Evolutionary conservation across 139 green algal genomes (phyloP).

Genomic region (Chlamydomonas sp.): DNA sequence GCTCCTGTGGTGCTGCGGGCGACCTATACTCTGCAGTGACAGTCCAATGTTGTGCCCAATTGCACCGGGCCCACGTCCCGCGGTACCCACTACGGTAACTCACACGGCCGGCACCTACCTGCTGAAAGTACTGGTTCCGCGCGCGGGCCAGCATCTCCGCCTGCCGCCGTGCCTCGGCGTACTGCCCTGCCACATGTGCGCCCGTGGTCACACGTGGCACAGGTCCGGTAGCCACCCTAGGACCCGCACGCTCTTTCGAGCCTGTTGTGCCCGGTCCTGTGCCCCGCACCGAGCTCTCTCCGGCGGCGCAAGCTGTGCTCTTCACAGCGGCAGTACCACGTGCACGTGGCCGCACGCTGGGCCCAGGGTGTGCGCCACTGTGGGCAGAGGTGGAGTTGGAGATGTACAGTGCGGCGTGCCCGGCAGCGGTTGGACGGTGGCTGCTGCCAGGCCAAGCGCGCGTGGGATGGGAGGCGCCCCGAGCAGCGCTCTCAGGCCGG

Average conservation of each 20-base stretch:
- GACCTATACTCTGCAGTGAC: background rate
- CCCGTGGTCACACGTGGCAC: constrained; percentile 69
- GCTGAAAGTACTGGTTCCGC: constrained; percentile 79
- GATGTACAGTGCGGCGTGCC: too few species aligned
- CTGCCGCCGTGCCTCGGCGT: constrained; percentile 55
- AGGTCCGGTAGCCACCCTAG: background rate
- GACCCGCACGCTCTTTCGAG: background rate
- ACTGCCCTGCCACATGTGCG: constrained; percentile 59
- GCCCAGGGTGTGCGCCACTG: too few species aligned
- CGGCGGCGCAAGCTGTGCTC: background rate
- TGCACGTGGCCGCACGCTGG: too few species aligned
- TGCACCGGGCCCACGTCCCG: too few species aligned
- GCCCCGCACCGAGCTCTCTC: too few species aligned
- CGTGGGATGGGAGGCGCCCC: background rate
- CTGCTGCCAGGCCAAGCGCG: too few species aligned
- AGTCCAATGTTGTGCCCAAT: too few species aligned
- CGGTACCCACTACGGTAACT: too few species aligned
- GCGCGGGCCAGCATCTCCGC: constrained; percentile 70
- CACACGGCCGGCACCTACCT: constrained; percentile 48
- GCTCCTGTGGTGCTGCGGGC: background rate
- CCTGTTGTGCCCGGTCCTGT: background rate
- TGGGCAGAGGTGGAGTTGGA: too few species aligned
- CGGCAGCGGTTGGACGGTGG: too few species aligned
- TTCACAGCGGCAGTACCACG: too few species aligned
- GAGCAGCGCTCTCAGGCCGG: background rate